Conservation (phyloP, 768 basidiomycete species). For the Pleurotus djamor region DNA sequence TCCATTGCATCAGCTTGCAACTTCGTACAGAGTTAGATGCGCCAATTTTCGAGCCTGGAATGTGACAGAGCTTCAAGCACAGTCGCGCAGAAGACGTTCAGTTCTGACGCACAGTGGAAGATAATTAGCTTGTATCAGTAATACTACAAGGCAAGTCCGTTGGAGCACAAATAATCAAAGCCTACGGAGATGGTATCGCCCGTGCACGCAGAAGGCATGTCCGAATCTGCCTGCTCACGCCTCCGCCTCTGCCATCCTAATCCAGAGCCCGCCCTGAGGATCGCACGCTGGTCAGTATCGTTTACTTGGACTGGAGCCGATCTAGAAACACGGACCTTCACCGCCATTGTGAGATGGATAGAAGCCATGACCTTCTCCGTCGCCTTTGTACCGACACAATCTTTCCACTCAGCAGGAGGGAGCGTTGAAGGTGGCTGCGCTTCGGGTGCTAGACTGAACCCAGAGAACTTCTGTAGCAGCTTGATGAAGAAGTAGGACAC, state of each 20-base stretch:
- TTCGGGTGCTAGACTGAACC: slow-evolving; percentile 41
- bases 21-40: background rate
- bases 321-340: slow-evolving; percentile 28
- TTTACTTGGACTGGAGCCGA: background rate
- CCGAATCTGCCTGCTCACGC: background rate
- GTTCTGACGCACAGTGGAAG: too few species aligned
- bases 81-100: background rate
- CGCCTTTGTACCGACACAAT: slow-evolving; percentile 41
- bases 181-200: background rate
- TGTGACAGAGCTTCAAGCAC: background rate
- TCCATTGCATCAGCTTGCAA: background rate
- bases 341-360: slow-evolving; percentile 54
- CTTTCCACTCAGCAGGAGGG: slow-evolving; percentile 47
- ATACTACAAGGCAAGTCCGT: background rate
- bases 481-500: slow-evolving; percentile 63
- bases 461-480: slow-evolving; percentile 57
- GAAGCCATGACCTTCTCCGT: slow-evolving; percentile 52
- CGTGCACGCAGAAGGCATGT: background rate
- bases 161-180: background rate
- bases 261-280: slow-evolving; percentile 52
- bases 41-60: background rate
- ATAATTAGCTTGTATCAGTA: background rate
- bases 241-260: slow-evolving; percentile 30
- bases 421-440: slow-evolving; percentile 42
- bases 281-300: background rate